phyloP scores from a whole-genome alignment of 495 filamentous ascomycete genomes.

The Neurospora sp. region DNA sequence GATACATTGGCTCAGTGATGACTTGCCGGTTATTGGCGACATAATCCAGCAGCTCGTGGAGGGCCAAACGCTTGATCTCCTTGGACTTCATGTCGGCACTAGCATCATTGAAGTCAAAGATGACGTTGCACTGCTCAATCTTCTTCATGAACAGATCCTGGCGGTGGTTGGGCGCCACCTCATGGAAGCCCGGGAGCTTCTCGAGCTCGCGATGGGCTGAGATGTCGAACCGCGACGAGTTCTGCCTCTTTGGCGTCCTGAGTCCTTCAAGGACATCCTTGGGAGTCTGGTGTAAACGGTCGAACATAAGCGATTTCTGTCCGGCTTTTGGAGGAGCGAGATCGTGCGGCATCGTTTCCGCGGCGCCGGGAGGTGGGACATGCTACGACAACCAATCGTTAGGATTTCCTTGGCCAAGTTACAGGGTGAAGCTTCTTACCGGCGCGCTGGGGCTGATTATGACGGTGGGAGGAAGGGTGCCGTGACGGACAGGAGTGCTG shows the following conservation, averaged over 20 bases:
- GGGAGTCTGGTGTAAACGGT: constrained; percentile 83
- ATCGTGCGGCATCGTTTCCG: constrained; percentile 97
- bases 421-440: constrained; percentile 45
- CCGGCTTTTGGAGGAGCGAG: constrained; percentile 85
- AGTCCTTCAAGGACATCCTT: constrained; percentile 95
- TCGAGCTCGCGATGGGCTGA: constrained; percentile 94
- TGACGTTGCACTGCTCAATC: constrained; percentile 99
- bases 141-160: constrained; percentile 99
- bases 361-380: constrained; percentile 81
- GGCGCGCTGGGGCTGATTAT: constrained; percentile 92
- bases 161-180: constrained; percentile 86
- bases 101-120: constrained; percentile 99
- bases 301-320: constrained; percentile 79
- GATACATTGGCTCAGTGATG: constrained; percentile 99
- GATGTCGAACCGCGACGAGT: constrained; percentile 96
- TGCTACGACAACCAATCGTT: constrained; percentile 47
- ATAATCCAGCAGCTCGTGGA: constrained; percentile 96
- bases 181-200: constrained; percentile 97
- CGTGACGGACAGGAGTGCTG: constrained; percentile 59
- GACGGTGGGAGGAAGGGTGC: constrained; percentile 74
- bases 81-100: constrained; percentile 99
- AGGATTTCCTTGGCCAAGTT: constrained; percentile 9
- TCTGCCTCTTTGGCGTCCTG: constrained; percentile 87
- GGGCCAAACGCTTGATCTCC: constrained; percentile 94
- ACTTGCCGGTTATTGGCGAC: constrained; percentile 97